Evolutionary conservation across 805 yeast genomes (phyloP).

Genomic region (Wickerhamiella sergipiensis): DNA sequence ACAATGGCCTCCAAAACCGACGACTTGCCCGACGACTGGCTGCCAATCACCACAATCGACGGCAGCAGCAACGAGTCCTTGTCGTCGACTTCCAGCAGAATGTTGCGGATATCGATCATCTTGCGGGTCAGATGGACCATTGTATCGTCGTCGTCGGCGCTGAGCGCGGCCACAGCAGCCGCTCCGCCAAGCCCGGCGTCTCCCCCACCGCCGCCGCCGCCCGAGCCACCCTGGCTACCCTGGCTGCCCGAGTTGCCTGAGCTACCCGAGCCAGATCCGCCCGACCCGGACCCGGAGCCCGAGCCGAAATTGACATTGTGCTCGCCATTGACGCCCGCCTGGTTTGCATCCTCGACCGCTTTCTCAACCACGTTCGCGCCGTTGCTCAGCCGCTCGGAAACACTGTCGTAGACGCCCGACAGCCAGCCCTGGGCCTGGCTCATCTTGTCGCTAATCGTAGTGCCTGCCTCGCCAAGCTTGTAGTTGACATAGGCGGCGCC

Average conservation of each 20-base stretch:
- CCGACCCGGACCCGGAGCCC: background rate
- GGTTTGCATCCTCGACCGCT: background rate
- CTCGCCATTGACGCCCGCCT: background rate
- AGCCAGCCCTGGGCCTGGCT: slow-evolving; percentile 42
- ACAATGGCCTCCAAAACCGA: slow-evolving; percentile 93
- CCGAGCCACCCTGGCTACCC: slow-evolving; percentile 4
- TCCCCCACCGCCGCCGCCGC: slow-evolving; percentile 21
- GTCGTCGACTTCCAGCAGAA: slow-evolving; percentile 62
- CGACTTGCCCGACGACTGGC: slow-evolving; percentile 94
- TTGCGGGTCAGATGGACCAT: slow-evolving; percentile 84
- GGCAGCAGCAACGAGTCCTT: slow-evolving; percentile 72
- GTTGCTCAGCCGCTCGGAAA: slow-evolving; percentile 3
- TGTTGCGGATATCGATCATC: slow-evolving; percentile 88
- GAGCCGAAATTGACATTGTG: background rate
- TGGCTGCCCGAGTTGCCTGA: background rate
- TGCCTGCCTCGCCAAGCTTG: slow-evolving; percentile 77
- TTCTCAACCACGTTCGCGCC: background rate
- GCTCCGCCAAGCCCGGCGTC: slow-evolving; percentile 36
- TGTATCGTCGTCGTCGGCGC: slow-evolving; percentile 42
- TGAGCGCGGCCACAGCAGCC: slow-evolving; percentile 33
- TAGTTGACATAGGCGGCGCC: slow-evolving; percentile 88
- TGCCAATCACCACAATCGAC: slow-evolving; percentile 91
- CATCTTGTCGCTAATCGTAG: slow-evolving; percentile 54
- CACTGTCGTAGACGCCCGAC: slow-evolving; percentile 22
- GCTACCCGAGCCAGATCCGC: slow-evolving; percentile 1